A percentile compares a stretch with the other conserved stretches of the same genome.
Evolutionary conservation across 176 grass and related monocot species (phyloP).

Genomic region (Ananas comosus): DNA sequence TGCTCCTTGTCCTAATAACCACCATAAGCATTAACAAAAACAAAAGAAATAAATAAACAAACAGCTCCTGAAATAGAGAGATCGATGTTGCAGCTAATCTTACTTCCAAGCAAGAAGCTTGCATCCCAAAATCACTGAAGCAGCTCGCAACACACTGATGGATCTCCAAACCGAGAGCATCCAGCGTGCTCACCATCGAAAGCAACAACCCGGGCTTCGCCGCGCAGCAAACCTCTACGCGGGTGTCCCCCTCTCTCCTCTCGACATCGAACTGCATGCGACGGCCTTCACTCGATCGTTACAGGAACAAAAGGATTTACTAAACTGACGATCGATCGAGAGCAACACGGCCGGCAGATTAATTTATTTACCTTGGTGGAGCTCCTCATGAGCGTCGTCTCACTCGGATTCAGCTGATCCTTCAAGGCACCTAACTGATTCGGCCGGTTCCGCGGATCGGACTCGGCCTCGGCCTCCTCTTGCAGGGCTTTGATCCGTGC

Average conservation of each 20-base stretch:
- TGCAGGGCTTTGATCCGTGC: conserved; percentile 56
- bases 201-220: conserved; percentile 46
- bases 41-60: no score
- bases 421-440: conserved; percentile 35
- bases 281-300: not conserved
- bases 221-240: conserved; percentile 59
- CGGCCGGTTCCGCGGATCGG: conserved; percentile 17
- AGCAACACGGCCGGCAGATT: no score
- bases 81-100: not conserved
- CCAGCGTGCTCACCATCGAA: conserved; percentile 51
- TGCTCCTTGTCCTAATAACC: conserved; percentile 42
- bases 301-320: not conserved
- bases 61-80: no score
- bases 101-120: conserved; percentile 63
- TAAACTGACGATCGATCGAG: not conserved
- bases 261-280: conserved; percentile 56
- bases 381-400: conserved; percentile 46
- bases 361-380: conserved; percentile 46
- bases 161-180: conserved; percentile 55
- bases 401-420: conserved; percentile 17
- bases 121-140: conserved; percentile 78
- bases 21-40: not conserved
- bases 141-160: conserved; percentile 72
- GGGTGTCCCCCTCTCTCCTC: conserved; percentile 36
- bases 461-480: conserved; percentile 31